Conservation (phyloP, 179 eudicot species). For the Carnegiea gigantea region DNA sequence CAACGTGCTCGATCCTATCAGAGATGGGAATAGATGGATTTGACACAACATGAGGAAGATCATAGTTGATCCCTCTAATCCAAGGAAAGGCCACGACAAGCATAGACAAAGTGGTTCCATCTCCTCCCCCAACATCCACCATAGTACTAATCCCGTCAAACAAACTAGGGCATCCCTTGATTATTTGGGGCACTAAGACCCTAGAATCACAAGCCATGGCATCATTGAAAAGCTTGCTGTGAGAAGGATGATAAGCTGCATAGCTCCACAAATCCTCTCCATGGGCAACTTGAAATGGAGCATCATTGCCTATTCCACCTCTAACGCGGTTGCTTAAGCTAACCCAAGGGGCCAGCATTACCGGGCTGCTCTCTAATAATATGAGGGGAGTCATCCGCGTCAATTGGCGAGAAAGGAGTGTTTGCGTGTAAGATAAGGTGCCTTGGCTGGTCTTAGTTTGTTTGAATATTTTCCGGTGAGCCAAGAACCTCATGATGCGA, state of each 20-base stretch:
- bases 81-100: constrained; percentile 46
- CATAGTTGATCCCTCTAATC: constrained; percentile 58
- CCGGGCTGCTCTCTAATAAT: constrained; percentile 44
- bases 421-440: constrained; percentile 35
- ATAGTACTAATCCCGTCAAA: constrained; percentile 37
- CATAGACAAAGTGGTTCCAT: constrained; percentile 43
- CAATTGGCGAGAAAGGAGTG: constrained; percentile 61
- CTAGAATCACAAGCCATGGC: constrained; percentile 68
- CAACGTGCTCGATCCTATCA: constrained; percentile 46
- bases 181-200: constrained; percentile 34
- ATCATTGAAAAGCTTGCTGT: constrained; percentile 54
- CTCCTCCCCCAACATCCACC: constrained; percentile 72
- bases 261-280: constrained; percentile 60
- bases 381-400: constrained; percentile 46
- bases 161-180: constrained; percentile 40
- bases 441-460: constrained; percentile 20
- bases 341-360: constrained; percentile 67
- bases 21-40: background rate
- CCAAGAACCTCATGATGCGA: constrained; percentile 70
- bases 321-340: constrained; percentile 42
- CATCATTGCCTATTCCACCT: background rate
- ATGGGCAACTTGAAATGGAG: constrained; percentile 47
- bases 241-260: constrained; percentile 35
- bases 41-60: constrained; percentile 55
- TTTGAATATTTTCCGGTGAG: constrained; percentile 46